Evolutionary conservation across 257 asterid genomes (phyloP).

Genomic region (Lantana camara): DNA sequence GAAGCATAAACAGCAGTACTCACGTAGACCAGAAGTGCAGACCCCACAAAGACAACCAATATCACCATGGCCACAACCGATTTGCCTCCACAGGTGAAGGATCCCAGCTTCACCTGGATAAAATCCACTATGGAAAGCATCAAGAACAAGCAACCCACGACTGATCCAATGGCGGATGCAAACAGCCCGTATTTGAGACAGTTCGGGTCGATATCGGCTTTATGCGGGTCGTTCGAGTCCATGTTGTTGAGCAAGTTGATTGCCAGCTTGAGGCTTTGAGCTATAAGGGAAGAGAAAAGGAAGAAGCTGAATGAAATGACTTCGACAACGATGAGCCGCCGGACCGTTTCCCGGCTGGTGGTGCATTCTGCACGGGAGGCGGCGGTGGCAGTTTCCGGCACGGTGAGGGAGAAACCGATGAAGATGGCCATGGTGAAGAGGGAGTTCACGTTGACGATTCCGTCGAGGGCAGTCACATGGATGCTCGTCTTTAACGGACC

Average conservation of each 20-base stretch:
- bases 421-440: slow-evolving; percentile 42
- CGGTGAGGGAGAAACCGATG: slow-evolving; percentile 36
- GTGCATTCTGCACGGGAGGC: slow-evolving; percentile 23
- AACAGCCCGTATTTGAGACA: slow-evolving; percentile 27
- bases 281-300: slow-evolving; percentile 40
- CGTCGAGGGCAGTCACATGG: slow-evolving; percentile 42
- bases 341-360: slow-evolving; percentile 12
- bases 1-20: slow-evolving; percentile 26
- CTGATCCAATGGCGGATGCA: slow-evolving; percentile 34
- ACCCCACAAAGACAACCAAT: slow-evolving; percentile 14
- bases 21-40: slow-evolving; percentile 22
- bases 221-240: slow-evolving; percentile 24
- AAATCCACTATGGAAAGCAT: slow-evolving; percentile 32
- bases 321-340: slow-evolving; percentile 32
- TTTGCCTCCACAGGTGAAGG: slow-evolving; percentile 25
- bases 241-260: slow-evolving; percentile 30
- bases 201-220: slow-evolving; percentile 25
- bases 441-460: slow-evolving; percentile 43
- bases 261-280: slow-evolving; percentile 36
- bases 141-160: slow-evolving; percentile 26
- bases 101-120: slow-evolving; percentile 30
- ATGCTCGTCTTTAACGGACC: slow-evolving; percentile 27
- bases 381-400: slow-evolving; percentile 23
- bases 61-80: slow-evolving; percentile 25
- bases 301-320: slow-evolving; percentile 41